Evolutionary conservation across 768 basidiomycete species (phyloP).

Genomic region (Podaxis rugospora): DNA sequence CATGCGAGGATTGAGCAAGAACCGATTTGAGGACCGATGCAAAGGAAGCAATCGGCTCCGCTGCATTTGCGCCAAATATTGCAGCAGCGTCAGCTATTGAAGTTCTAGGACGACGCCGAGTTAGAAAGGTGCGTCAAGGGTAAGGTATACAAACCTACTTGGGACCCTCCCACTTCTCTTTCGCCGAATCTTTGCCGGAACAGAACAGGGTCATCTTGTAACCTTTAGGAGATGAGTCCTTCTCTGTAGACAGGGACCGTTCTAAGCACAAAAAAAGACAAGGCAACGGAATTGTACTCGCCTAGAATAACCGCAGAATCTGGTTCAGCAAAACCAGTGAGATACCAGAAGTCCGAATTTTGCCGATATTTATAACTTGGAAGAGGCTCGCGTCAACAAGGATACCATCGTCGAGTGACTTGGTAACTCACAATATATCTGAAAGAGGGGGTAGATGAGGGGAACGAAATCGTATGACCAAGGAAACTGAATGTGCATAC

Average conservation of each 20-base stretch:
- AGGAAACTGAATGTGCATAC: conserved; percentile 37
- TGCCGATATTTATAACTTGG: conserved; percentile 92
- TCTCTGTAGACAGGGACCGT: conserved; percentile 43
- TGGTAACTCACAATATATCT: conserved; percentile 71
- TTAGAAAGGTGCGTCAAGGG: neutral
- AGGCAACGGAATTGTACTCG: conserved; percentile 22
- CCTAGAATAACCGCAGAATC: conserved; percentile 86
- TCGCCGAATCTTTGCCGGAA: conserved; percentile 62
- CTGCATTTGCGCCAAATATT: conserved; percentile 79
- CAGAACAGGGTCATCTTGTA: conserved; percentile 89
- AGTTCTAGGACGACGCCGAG: conserved; percentile 37
- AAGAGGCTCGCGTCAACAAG: conserved; percentile 10
- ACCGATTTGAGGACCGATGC: conserved; percentile 54
- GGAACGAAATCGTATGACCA: conserved; percentile 5
- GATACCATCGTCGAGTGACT: neutral
- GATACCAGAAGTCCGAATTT: conserved; percentile 89
- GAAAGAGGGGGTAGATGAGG: conserved; percentile 8
- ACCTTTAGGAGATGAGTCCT: conserved; percentile 63
- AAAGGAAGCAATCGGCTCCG: conserved; percentile 51
- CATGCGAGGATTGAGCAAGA: conserved; percentile 40
- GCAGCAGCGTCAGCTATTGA: conserved; percentile 56
- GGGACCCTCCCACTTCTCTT: conserved; percentile 93
- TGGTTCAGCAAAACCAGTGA: conserved; percentile 94
- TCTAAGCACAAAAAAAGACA: neutral
- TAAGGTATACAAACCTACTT: conserved; percentile 30